These are phyloP conservation scores for Dactylis glomerata DNA, from an alignment of 176 grass and related monocot species.

Conservation along the genomic window DNA sequence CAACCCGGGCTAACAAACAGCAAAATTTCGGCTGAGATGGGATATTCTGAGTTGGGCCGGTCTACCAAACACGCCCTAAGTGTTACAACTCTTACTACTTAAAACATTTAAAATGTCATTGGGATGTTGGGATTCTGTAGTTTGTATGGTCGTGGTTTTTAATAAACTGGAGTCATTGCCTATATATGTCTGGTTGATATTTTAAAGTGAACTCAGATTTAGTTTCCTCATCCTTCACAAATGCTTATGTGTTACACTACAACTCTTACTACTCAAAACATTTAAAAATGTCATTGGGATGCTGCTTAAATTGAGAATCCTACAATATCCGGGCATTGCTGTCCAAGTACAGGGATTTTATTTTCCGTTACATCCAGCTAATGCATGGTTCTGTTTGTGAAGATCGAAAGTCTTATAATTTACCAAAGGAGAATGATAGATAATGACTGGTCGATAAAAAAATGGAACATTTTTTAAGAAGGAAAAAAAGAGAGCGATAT, in stretches of 20 bases:
- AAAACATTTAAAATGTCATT: neutral
- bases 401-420: neutral
- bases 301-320: neutral
- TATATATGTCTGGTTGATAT: neutral
- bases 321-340: neutral
- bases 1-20: too few relatives aligned
- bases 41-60: too few relatives aligned
- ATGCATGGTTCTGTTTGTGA: neutral
- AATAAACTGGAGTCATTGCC: neutral
- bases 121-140: too few relatives aligned
- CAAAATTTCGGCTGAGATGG: too few relatives aligned
- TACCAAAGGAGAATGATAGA: neutral
- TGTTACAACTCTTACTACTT: neutral
- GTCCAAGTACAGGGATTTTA: neutral
- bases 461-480: neutral
- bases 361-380: neutral
- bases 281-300: neutral
- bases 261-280: neutral
- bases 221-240: too few relatives aligned
- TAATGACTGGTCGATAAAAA: neutral
- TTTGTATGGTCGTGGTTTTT: too few relatives aligned
- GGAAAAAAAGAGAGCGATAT: neutral
- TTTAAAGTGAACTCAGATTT: neutral
- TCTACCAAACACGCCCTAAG: too few relatives aligned
- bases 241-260: neutral